A percentile compares a stretch with the other conserved stretches of the same genome.
These are phyloP conservation scores for Penicillium sp. DNA, from an alignment of 2,329 filamentous ascomycete species.

Conservation along the genomic window DNA sequence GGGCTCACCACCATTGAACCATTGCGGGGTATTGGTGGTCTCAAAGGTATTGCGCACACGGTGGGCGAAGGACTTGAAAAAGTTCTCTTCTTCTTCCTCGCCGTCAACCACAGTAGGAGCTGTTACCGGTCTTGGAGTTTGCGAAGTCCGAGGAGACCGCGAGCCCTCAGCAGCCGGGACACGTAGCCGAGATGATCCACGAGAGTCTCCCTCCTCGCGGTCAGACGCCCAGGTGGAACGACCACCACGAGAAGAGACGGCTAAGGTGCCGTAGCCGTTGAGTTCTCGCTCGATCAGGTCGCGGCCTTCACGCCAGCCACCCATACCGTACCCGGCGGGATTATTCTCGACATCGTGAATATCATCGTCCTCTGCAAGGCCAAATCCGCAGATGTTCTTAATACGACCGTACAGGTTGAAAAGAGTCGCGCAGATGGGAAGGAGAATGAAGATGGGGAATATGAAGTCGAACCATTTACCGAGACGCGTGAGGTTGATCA, in stretches of 20 bases:
- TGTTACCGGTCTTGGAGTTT: conserved; percentile 34
- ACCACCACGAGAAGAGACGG: conserved; percentile 37
- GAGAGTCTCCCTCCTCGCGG: conserved; percentile 25
- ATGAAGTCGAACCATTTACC: conserved; percentile 82
- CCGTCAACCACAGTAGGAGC: conserved; percentile 49
- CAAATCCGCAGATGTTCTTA: conserved; percentile 74
- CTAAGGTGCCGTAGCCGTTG: conserved; percentile 56
- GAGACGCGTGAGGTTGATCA: conserved; percentile 79
- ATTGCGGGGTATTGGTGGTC: conserved; percentile 74
- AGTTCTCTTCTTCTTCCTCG: conserved; percentile 72
- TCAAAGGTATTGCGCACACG: conserved; percentile 91
- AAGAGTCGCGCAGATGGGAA: conserved; percentile 79
- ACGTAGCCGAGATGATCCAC: conserved; percentile 33
- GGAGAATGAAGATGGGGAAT: conserved; percentile 82
- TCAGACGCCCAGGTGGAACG: conserved; percentile 30
- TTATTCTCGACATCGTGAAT: conserved; percentile 59
- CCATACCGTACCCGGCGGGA: conserved; percentile 66
- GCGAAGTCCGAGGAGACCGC: conserved; percentile 27
- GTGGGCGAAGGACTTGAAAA: conserved; percentile 80
- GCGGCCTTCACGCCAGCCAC: conserved; percentile 86
- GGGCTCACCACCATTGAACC: conserved; percentile 68
- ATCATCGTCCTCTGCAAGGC: conserved; percentile 73
- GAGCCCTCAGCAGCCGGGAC: conserved; percentile 32
- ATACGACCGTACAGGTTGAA: conserved; percentile 88
- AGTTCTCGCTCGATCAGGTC: conserved; percentile 86